Conservation (phyloP, 2,329 filamentous ascomycete genomes). For the Trichoderma endophyticum region DNA sequence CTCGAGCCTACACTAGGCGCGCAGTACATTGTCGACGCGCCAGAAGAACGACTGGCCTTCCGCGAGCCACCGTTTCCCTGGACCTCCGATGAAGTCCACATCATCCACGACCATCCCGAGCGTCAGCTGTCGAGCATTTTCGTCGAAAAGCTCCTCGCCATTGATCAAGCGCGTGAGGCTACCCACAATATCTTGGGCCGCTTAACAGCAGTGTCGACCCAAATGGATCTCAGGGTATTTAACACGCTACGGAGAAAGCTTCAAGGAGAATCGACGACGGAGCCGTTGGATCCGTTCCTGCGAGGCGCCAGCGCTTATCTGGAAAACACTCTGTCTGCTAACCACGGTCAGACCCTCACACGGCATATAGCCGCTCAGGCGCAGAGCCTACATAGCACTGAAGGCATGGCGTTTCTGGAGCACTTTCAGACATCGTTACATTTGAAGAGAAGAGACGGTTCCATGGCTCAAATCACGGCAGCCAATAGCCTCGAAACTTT, state of each 20-base stretch:
- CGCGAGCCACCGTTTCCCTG: constrained; percentile 41
- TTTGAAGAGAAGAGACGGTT: constrained; percentile 30
- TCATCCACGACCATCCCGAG: constrained; percentile 42
- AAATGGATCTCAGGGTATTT: constrained; percentile 52
- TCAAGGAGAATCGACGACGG: constrained; percentile 40
- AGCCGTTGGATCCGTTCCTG: constrained; percentile 54
- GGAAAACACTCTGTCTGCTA: constrained; percentile 35
- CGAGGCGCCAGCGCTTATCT: constrained; percentile 56
- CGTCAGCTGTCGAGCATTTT: constrained; percentile 47
- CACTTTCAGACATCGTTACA: constrained; percentile 37
- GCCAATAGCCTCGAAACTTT: constrained; percentile 27
- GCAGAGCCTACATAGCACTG: constrained; percentile 42
- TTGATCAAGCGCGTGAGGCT: constrained; percentile 54
- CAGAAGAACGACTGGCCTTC: constrained; percentile 38
- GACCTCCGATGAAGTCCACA: constrained; percentile 44
- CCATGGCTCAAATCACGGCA: constrained; percentile 24
- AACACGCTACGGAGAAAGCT: constrained; percentile 54
- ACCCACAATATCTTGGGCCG: constrained; percentile 56
- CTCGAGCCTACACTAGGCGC: constrained; percentile 39
- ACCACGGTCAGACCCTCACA: constrained; percentile 39
- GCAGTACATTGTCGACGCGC: constrained; percentile 38
- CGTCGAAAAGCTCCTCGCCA: constrained; percentile 61
- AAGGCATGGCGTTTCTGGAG: constrained; percentile 48
- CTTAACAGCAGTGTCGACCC: constrained; percentile 51
- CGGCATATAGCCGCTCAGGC: constrained; percentile 45